Conservation (phyloP, 352 stramenopile species). For the Pseudoperonospora humuli region DNA sequence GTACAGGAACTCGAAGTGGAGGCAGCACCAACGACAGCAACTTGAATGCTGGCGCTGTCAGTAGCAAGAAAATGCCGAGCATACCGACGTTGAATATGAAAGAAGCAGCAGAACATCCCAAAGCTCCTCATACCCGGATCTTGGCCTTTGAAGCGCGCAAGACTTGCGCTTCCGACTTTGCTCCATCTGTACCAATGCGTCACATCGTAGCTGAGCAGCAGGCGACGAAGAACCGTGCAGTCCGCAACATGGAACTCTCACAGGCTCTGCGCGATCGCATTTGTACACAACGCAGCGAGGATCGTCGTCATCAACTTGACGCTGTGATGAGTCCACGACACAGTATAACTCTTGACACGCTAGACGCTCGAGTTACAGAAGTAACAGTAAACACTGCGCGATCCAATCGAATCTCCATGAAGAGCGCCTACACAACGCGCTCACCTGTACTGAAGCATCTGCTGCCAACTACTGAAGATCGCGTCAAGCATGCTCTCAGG, state of each 20-base stretch:
- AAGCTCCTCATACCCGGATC: background rate
- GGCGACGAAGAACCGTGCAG: constrained; percentile 48
- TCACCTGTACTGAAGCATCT: constrained; percentile 62
- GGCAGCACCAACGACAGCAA: constrained; percentile 20
- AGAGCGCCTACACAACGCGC: constrained; percentile 47
- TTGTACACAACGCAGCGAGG: constrained; percentile 27
- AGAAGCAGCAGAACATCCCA: constrained; percentile 7
- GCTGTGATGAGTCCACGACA: constrained; percentile 33
- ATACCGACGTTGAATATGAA: constrained; percentile 9
- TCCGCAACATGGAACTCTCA: constrained; percentile 56
- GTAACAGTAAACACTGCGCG: no score
- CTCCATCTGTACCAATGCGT: constrained; percentile 49
- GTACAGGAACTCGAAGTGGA: constrained; percentile 2
- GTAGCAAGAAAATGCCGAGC: constrained; percentile 34
- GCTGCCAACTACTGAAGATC: constrained; percentile 52
- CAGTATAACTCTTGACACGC: constrained; percentile 13
- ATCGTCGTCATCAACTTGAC: constrained; percentile 34
- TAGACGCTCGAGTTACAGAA: constrained; percentile 9
- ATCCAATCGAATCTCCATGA: constrained; percentile 43
- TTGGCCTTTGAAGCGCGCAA: constrained; percentile 38
- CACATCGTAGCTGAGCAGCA: constrained; percentile 65
- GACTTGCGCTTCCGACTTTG: constrained; percentile 50
- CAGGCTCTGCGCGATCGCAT: constrained; percentile 61
- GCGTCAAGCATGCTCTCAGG: constrained; percentile 41
- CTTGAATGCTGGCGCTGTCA: background rate